Evolutionary conservation across 2,329 filamentous ascomycete species (phyloP).

Genomic region (Septoria linicola): DNA sequence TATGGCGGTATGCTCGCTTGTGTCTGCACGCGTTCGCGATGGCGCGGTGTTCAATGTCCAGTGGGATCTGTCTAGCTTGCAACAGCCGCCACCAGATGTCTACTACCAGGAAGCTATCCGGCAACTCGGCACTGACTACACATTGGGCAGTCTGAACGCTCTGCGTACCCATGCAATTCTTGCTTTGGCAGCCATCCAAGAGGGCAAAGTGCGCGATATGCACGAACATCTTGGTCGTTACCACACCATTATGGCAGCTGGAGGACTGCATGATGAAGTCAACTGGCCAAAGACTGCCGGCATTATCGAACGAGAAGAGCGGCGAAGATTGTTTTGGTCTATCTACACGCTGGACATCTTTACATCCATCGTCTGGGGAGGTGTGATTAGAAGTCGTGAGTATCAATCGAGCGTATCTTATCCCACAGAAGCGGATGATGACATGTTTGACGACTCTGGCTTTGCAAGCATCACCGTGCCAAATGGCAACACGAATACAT

Average conservation of each 20-base stretch:
- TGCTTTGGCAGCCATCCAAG: constrained; percentile 51
- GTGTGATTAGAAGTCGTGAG: constrained; percentile 47
- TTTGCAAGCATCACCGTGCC: constrained; percentile 20
- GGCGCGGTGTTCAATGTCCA: constrained; percentile 43
- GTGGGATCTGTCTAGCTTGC: constrained; percentile 32
- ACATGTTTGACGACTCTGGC: constrained; percentile 37
- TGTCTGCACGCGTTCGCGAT: constrained; percentile 49
- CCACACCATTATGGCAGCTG: constrained; percentile 48
- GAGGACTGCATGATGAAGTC: constrained; percentile 50
- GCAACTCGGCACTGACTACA: constrained; percentile 24
- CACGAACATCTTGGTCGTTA: constrained; percentile 51
- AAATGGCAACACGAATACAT: background rate
- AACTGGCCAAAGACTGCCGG: constrained; percentile 49
- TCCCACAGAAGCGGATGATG: constrained; percentile 49
- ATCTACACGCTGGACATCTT: constrained; percentile 58
- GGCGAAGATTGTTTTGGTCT: constrained; percentile 54
- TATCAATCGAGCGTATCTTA: constrained; percentile 48
- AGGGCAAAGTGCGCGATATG: constrained; percentile 48
- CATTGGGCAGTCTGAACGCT: constrained; percentile 32
- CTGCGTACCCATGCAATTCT: constrained; percentile 48
- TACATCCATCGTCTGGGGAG: constrained; percentile 53
- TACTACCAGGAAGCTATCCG: constrained; percentile 42
- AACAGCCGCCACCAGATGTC: constrained; percentile 37
- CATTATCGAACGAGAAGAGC: constrained; percentile 48
- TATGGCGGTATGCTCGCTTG: constrained; percentile 51